Evolutionary conservation across 2,329 filamentous ascomycete species (phyloP), one percentile per base, ranked within the genome.

Genomic region (Ilyonectria sp.): DNA sequence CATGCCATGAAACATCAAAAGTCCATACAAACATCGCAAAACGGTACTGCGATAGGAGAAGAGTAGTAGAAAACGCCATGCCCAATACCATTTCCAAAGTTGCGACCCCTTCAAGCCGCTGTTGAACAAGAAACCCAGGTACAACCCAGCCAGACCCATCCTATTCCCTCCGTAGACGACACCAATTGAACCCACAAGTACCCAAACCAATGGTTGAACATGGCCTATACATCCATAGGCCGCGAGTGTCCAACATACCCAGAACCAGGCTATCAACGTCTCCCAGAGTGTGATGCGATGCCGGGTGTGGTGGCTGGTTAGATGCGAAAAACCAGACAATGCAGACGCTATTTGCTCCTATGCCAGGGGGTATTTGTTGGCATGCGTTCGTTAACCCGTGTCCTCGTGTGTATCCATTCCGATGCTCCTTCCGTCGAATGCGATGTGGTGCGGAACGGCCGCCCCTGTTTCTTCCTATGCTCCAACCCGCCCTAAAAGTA

Each of bases 331-430:
- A 68, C 69, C 58, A 60, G 61, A 67, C 58, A 67, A 68, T 69
- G 57, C 59, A 67, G 59, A 65, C 64, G 63, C 57, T 54, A 63
- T 57, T 50, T 69, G 66, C 47, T 67, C 60, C 49, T 62, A 65
- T 68, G 64, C 63, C 63, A 59, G 54, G 55, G 29, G 54, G 57
- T 63, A 67, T 72, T 63, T 64, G 68, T 47, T 71, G 69, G 63
- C 67, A 67, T 75, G 59, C 54, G 69, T 66, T 64, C 73, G 73
- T 67, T 71, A 74, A 68, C 66, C 73, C 61, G 65, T 72, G 54
- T 70, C 67, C 61, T 72, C 73, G 67, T 75, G 26, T 26, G 66
- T 72, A 70, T 68, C 71, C 69, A 40, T 70, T 67, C 68, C 68
- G 62, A 73, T 75, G 67, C 63, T 65, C 68, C 62, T 65, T 65